A percentile compares a stretch with the other conserved stretches of the same genome.
phyloP scores from a whole-genome alignment of 257 asterid genomes.

The Lycium ferocissimum region DNA sequence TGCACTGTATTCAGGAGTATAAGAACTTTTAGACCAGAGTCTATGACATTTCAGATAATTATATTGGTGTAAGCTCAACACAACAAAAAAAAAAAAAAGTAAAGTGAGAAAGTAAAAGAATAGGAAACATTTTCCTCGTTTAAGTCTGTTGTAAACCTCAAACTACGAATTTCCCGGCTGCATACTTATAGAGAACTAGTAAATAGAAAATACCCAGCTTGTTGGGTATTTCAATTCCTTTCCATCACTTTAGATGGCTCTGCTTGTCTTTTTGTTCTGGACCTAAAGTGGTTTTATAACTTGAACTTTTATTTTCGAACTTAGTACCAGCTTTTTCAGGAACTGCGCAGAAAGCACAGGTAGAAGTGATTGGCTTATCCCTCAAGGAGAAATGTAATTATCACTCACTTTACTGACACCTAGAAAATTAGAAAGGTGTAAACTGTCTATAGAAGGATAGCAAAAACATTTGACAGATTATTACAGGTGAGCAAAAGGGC shows the following conservation, averaged over 20 bases:
- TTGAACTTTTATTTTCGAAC: constrained; percentile 3
- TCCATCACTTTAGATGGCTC: constrained; percentile 20
- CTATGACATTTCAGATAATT: background rate
- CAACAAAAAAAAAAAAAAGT: background rate
- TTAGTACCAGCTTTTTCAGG: background rate
- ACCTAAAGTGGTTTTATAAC: background rate
- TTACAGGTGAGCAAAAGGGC: constrained; percentile 1
- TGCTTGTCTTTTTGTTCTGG: background rate
- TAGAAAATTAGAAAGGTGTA: background rate
- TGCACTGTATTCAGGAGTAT: constrained; percentile 51
- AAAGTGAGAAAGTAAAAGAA: background rate
- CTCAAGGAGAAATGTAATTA: background rate
- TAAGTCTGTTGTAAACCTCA: constrained; percentile 6
- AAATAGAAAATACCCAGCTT: background rate
- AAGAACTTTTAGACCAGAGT: background rate
- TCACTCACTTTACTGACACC: background rate
- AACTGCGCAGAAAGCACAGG: background rate
- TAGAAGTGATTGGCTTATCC: background rate
- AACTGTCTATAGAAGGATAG: background rate
- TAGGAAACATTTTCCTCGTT: background rate
- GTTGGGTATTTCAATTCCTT: background rate
- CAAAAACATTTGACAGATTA: background rate
- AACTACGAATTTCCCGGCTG: background rate
- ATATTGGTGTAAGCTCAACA: background rate
- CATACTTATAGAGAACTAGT: background rate